phyloP scores from a whole-genome alignment of 768 basidiomycete species.

The Pholiota molesta region DNA sequence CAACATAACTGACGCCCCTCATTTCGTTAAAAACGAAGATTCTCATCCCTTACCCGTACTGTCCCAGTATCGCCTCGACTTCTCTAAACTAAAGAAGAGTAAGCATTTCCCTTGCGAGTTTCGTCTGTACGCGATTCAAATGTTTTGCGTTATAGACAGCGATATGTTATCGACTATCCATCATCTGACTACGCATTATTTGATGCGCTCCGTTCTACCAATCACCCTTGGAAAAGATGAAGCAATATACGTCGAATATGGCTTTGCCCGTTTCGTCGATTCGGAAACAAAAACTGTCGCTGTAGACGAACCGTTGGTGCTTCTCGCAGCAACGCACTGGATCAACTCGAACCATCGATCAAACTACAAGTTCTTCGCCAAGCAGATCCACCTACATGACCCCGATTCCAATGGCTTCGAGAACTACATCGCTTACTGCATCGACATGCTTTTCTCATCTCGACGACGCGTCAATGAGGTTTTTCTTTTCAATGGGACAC shows the following conservation, averaged over 20 bases:
- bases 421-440: conserved; percentile 45
- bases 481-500: conserved; percentile 35
- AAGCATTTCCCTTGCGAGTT: conserved; percentile 9
- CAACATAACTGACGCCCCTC: conserved; percentile 38
- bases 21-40: conserved; percentile 33
- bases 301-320: conserved; percentile 47
- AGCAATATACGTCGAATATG: conserved; percentile 43
- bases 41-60: conserved; percentile 30
- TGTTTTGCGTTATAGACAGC: conserved; percentile 27
- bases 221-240: conserved; percentile 41
- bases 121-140: background rate
- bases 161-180: conserved; percentile 42
- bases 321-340: conserved; percentile 46
- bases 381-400: conserved; percentile 34
- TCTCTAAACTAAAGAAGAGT: conserved; percentile 46
- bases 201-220: conserved; percentile 43
- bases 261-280: conserved; percentile 47
- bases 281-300: conserved; percentile 39
- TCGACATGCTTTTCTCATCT: conserved; percentile 40
- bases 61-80: conserved; percentile 42
- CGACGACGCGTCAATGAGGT: conserved; percentile 35
- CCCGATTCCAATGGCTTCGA: conserved; percentile 45
- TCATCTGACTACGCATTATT: conserved; percentile 39
- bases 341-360: conserved; percentile 37
- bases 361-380: conserved; percentile 41